Percentiles rank a stretch among this genome's conserved stretches.
Evolutionary conservation across 108 stramenopile genomes (phyloP).

Genomic region (Skeletonema grethae): DNA sequence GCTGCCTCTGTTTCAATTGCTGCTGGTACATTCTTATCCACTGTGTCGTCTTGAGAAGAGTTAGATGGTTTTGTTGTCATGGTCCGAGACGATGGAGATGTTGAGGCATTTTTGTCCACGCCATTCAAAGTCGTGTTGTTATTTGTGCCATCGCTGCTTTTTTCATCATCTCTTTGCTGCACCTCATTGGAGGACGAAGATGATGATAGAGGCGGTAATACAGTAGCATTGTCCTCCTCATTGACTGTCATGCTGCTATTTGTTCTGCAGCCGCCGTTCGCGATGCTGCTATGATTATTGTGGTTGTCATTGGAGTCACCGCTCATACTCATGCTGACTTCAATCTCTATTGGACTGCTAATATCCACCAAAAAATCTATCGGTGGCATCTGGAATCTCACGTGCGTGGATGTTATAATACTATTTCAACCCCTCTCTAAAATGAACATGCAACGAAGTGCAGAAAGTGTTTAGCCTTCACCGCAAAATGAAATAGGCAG

Average conservation of each 20-base stretch:
- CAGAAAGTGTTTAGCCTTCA: too few relatives aligned
- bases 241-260: neutral
- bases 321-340: conserved; percentile 5
- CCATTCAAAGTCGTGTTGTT: neutral
- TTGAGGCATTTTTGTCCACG: neutral
- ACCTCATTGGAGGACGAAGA: neutral
- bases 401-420: neutral
- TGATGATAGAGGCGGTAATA: neutral
- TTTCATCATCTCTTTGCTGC: neutral
- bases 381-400: conserved; percentile 2
- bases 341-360: neutral
- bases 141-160: neutral
- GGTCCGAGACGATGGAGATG: neutral
- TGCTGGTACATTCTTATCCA: neutral
- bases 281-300: neutral
- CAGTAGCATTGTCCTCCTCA: neutral
- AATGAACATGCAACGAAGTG: neutral
- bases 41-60: neutral
- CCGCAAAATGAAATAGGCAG: too few relatives aligned
- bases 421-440: neutral
- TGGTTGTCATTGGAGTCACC: neutral
- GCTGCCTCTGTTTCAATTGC: neutral
- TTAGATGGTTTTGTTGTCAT: neutral
- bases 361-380: neutral
- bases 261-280: neutral